Percentiles rank a stretch among this genome's conserved stretches.
phyloP scores from a whole-genome alignment of 768 basidiomycete genomes.

The Paxillus involutus region DNA sequence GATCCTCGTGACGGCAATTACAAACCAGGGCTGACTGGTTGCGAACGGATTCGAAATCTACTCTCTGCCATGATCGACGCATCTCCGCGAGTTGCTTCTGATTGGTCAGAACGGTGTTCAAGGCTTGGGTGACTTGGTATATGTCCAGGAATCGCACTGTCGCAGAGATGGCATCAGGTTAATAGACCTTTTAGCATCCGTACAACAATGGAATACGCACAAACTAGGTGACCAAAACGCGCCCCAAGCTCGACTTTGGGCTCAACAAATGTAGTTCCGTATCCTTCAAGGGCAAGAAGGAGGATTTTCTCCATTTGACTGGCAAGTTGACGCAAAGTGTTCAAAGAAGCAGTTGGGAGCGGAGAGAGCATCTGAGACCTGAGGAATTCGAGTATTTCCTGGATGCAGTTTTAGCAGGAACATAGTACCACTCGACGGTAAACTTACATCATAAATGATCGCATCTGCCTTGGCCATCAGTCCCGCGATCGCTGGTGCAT shows the following conservation, averaged over 20 bases:
- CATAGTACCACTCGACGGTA: background rate
- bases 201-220: conserved; percentile 45
- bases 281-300: conserved; percentile 75
- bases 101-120: conserved; percentile 85
- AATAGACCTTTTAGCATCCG: background rate
- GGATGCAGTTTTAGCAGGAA: conserved; percentile 20
- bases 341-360: conserved; percentile 64
- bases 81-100: conserved; percentile 84
- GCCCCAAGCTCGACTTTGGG: conserved; percentile 90
- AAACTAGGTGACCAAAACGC: conserved; percentile 86
- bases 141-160: conserved; percentile 89
- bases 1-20: conserved; percentile 89
- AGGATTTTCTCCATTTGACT: conserved; percentile 92
- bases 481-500: conserved; percentile 85
- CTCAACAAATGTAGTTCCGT: conserved; percentile 87
- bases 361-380: conserved; percentile 83
- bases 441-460: conserved; percentile 86
- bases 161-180: conserved; percentile 13
- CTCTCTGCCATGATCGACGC: conserved; percentile 84
- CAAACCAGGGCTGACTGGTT: conserved; percentile 93
- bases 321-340: conserved; percentile 76
- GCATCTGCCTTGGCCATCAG: conserved; percentile 90
- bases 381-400: conserved; percentile 88
- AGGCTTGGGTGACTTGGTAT: conserved; percentile 87
- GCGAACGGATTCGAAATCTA: conserved; percentile 88